Conservation (phyloP, 441 rosid genomes). For the Populus trichocarpa region DNA sequence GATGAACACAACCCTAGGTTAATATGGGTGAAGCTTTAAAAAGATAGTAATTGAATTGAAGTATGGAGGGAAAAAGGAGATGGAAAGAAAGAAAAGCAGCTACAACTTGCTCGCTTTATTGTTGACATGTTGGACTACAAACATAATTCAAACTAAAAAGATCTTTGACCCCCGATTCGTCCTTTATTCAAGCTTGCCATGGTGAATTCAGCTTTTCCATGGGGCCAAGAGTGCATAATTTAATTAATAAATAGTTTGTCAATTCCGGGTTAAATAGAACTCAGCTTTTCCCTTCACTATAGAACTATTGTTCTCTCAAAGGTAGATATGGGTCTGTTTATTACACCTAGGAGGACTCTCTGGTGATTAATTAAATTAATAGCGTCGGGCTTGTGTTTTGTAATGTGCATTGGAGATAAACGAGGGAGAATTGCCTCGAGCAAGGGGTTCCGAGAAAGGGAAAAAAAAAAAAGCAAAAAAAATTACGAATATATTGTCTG, state of each 20-base stretch:
- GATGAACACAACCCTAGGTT: too few relatives aligned
- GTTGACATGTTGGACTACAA: neutral
- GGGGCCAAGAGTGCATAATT: neutral
- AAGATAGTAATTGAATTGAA: neutral
- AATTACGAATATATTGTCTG: too few relatives aligned
- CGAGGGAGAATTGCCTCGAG: too few relatives aligned
- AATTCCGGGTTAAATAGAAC: too few relatives aligned
- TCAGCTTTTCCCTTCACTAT: too few relatives aligned
- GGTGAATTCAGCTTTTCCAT: conserved; percentile 1
- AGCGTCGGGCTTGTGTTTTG: neutral
- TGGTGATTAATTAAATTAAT: too few relatives aligned
- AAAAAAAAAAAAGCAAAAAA: too few relatives aligned
- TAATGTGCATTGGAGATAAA: too few relatives aligned
- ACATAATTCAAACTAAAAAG: conserved; percentile 22
- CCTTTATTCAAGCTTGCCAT: conserved; percentile 17
- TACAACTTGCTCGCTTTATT: neutral
- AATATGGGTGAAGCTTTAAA: neutral
- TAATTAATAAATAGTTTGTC: neutral
- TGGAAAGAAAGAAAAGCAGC: neutral
- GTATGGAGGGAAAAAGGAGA: conserved; percentile 14
- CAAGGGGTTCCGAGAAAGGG: too few relatives aligned
- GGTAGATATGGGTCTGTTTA: neutral
- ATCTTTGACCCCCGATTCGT: conserved; percentile 21
- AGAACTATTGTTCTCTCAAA: too few relatives aligned
- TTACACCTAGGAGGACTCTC: neutral